These are phyloP conservation scores for Colletotrichum sp. DNA, from an alignment of 2,329 filamentous ascomycete genomes.

Conservation along the genomic window DNA sequence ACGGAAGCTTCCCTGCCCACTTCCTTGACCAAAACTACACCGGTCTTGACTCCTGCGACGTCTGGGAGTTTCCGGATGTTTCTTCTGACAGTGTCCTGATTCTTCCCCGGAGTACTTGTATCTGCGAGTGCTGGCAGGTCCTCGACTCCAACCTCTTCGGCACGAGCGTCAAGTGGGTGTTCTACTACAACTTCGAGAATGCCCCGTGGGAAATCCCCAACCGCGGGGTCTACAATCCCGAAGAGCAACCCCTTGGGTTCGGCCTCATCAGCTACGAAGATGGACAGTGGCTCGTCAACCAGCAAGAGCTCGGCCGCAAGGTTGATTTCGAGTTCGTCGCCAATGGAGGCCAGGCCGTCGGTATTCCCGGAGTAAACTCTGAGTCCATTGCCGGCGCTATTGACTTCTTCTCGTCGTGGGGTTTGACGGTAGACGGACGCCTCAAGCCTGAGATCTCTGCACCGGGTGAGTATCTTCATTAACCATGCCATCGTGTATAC, in stretches of 20 bases:
- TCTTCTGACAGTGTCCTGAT: not conserved
- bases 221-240: not conserved
- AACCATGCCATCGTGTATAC: rapidly evolving
- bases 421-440: constrained; percentile 63
- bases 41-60: not conserved
- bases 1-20: not conserved
- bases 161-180: not conserved
- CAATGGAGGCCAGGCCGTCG: not conserved
- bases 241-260: not conserved
- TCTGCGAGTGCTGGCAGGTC: constrained; percentile 1
- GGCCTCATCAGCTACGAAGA: constrained; percentile 7
- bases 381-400: not conserved
- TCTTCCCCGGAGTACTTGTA: not conserved
- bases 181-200: constrained; percentile 1
- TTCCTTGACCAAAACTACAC: not conserved
- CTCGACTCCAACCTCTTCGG: not conserved
- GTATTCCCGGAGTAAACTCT: not conserved
- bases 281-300: constrained; percentile 1
- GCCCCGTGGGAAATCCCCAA: not conserved
- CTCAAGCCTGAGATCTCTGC: constrained; percentile 60
- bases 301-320: not conserved
- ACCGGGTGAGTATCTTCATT: constrained; percentile 40
- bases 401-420: constrained; percentile 62
- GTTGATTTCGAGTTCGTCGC: not conserved
- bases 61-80: not conserved